These are phyloP conservation scores for Boletus sp. DNA, from an alignment of 1,284 basidiomycete species.

Conservation along the genomic window DNA sequence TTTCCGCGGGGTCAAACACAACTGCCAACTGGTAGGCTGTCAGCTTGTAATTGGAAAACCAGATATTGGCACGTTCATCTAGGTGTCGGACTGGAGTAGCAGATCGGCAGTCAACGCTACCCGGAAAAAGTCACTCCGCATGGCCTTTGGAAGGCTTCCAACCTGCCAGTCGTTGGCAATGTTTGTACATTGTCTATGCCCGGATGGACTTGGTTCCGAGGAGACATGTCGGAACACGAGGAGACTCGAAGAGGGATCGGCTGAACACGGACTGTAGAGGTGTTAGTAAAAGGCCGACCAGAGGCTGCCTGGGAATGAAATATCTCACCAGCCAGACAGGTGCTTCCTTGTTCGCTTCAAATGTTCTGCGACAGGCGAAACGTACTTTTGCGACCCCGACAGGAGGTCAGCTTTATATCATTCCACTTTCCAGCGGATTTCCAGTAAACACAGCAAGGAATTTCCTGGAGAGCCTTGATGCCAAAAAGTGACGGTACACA, in stretches of 20 bases:
- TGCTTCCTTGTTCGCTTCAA: background rate
- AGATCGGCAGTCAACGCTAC: background rate
- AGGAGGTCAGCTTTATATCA: constrained; percentile 9
- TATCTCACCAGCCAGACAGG: background rate
- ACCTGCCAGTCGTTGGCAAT: background rate
- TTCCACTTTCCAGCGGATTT: constrained; percentile 11
- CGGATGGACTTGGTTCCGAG: background rate
- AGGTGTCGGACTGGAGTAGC: background rate
- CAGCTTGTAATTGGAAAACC: background rate
- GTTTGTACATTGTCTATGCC: background rate
- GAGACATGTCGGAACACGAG: background rate
- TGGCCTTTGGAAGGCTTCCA: constrained; percentile 1
- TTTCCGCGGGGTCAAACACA: background rate
- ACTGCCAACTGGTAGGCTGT: background rate
- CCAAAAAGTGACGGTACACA: background rate
- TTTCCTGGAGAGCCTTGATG: background rate
- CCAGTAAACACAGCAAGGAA: constrained; percentile 10
- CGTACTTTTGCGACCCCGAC: background rate
- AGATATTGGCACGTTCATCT: background rate
- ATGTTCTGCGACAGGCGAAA: too few relatives aligned
- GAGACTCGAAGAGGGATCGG: background rate
- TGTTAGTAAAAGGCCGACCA: background rate
- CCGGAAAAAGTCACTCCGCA: background rate
- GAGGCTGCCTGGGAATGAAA: constrained; percentile 6
- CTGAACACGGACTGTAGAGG: background rate